These are phyloP conservation scores for Roridomyces roridus DNA, from an alignment of 768 basidiomycete species.

Conservation along the genomic window DNA sequence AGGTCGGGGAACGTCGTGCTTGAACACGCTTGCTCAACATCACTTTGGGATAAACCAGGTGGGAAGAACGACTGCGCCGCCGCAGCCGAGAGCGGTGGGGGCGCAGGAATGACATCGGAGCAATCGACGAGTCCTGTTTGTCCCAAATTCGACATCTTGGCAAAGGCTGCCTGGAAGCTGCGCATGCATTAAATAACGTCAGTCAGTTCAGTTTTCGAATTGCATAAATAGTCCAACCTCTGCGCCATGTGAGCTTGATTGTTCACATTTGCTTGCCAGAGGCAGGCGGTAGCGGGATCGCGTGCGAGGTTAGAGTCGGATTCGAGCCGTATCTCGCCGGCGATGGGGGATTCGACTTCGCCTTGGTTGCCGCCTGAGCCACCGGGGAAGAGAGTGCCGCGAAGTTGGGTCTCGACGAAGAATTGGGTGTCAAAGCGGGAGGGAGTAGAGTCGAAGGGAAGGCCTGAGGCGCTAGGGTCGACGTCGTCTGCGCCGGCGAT, in stretches of 20 bases:
- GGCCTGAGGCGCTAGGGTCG: too few species aligned
- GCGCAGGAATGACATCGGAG: conserved; percentile 40
- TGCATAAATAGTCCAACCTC: too few species aligned
- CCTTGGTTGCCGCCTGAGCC: conserved; percentile 29
- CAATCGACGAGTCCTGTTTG: conserved; percentile 39
- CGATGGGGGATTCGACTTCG: conserved; percentile 25
- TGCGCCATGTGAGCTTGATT: conserved; percentile 31
- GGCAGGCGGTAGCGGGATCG: conserved; percentile 36
- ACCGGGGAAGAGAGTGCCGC: conserved; percentile 30
- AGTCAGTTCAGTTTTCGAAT: too few species aligned
- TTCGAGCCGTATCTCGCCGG: conserved; percentile 25
- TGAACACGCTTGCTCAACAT: too few species aligned
- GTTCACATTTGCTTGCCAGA: conserved; percentile 40
- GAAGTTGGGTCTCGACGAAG: too few species aligned
- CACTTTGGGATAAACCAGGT: too few species aligned
- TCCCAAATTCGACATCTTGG: conserved; percentile 38
- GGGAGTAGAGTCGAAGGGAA: too few species aligned
- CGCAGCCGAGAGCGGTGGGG: conserved; percentile 21
- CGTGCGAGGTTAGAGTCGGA: conserved; percentile 28
- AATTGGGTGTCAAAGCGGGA: too few species aligned
- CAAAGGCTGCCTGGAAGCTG: conserved; percentile 36
- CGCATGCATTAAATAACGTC: too few species aligned
- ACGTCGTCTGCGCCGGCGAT: too few species aligned
- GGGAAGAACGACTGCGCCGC: too few species aligned
- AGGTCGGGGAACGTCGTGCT: too few species aligned